Conservation (phyloP, 768 basidiomycete genomes). For the Sarcodon aspratus region DNA sequence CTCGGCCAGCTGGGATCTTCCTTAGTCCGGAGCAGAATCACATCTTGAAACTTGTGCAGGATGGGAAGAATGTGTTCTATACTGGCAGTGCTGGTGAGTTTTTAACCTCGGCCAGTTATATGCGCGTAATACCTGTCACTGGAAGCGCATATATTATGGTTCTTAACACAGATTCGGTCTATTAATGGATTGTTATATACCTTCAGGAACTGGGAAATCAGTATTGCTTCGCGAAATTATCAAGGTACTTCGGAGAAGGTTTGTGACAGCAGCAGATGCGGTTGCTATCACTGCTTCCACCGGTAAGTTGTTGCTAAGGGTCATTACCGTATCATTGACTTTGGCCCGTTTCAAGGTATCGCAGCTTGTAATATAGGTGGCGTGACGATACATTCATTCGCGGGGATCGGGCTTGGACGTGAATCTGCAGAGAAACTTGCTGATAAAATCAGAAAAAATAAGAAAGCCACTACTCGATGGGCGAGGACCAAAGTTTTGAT, state of each 20-base stretch:
- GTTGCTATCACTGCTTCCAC: conserved; percentile 94
- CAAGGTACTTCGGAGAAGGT: conserved; percentile 47
- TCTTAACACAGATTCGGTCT: not conserved
- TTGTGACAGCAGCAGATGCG: conserved; percentile 46
- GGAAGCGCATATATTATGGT: conserved; percentile 9
- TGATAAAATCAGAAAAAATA: conserved; percentile 66
- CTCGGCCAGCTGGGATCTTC: conserved; percentile 29
- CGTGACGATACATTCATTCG: conserved; percentile 89
- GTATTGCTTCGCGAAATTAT: conserved; percentile 92
- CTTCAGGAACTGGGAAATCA: conserved; percentile 88
- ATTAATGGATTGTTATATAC: not conserved
- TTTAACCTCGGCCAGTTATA: not conserved
- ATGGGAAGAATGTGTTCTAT: conserved; percentile 78
- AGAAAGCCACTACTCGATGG: conserved; percentile 78
- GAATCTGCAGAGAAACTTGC: conserved; percentile 53
- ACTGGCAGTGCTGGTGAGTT: conserved; percentile 90
- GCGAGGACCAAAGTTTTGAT: conserved; percentile 73
- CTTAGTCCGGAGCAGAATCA: conserved; percentile 82
- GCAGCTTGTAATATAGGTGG: conserved; percentile 98
- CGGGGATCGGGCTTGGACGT: conserved; percentile 81
- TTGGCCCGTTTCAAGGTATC: conserved; percentile 40
- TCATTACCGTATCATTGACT: not conserved
- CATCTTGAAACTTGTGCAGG: conserved; percentile 68
- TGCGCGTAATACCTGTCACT: conserved; percentile 3
- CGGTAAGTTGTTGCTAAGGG: conserved; percentile 29